Evolutionary conservation across 371 early-diverging fungal species (phyloP).

Genomic region (Rhizomucor miehei): DNA sequence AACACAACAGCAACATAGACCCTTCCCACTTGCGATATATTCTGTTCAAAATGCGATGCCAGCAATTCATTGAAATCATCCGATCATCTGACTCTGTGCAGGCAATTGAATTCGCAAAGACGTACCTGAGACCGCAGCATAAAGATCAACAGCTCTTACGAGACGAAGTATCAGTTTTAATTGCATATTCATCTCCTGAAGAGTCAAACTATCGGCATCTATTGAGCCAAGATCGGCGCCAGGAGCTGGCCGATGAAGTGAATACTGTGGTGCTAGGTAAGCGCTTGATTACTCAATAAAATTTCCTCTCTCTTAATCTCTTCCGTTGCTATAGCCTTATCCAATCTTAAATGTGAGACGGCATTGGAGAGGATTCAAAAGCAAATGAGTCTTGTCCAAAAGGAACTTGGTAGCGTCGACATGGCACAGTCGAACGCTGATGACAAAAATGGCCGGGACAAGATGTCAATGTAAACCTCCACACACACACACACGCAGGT

Average conservation of each 20-base stretch:
- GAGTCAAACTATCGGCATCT: constrained; percentile 29
- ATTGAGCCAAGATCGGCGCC: constrained; percentile 30
- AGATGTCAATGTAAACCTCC: constrained; percentile 7
- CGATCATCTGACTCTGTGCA: constrained; percentile 19
- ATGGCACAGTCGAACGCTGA: not conserved
- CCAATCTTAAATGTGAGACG: constrained; percentile 8
- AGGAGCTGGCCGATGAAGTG: constrained; percentile 29
- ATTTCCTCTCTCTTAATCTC: too few species aligned
- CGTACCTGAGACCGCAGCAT: constrained; percentile 25
- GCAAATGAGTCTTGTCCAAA: constrained; percentile 5
- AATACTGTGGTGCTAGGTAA: constrained; percentile 29
- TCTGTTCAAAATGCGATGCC: constrained; percentile 35
- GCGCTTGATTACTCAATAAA: not conserved
- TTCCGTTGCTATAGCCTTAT: constrained; percentile 4
- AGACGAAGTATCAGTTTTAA: constrained; percentile 34
- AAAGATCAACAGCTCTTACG: constrained; percentile 19
- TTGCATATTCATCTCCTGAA: constrained; percentile 38
- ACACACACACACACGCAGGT: too few species aligned
- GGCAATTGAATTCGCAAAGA: constrained; percentile 36
- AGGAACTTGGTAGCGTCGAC: constrained; percentile 5
- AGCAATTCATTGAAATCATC: constrained; percentile 37
- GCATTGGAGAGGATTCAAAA: constrained; percentile 10
- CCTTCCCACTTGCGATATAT: constrained; percentile 4
- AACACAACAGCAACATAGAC: not conserved
- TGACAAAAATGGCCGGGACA: constrained; percentile 6